phyloP scores from a whole-genome alignment of 345 rosid species.

The Acer yangbiense region DNA sequence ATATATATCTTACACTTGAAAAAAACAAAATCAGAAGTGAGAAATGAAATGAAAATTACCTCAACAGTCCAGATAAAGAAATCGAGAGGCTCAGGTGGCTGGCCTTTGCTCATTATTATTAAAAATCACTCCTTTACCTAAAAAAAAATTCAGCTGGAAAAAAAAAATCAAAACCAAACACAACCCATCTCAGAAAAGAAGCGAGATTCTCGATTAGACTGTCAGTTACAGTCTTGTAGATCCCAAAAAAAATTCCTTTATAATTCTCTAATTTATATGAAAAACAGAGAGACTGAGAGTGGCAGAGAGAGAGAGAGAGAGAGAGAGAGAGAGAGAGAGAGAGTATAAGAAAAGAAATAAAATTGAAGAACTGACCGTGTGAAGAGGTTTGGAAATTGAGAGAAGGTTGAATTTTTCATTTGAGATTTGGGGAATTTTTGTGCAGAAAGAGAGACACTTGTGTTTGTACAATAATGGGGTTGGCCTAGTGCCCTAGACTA shows the following conservation, averaged over 20 bases:
- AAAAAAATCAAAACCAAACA: background rate
- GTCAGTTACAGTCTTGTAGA: constrained; percentile 1
- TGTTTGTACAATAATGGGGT: background rate
- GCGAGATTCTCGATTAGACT: background rate
- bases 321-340: constrained; percentile 25
- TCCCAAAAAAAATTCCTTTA: background rate
- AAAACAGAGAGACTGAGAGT: background rate
- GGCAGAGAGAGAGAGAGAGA: constrained; percentile 21
- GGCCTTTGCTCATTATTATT: constrained; percentile 66
- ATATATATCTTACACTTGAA: background rate
- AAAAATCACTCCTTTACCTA: constrained; percentile 4
- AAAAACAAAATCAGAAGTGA: background rate
- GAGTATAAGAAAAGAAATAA: background rate
- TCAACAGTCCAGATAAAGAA: constrained; percentile 99
- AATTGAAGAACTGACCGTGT: constrained; percentile 25
- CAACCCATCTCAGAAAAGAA: background rate
- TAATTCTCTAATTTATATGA: background rate
- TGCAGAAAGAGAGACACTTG: background rate
- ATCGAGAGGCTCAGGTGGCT: constrained; percentile 95
- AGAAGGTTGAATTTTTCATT: constrained; percentile 15
- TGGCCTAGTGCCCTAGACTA: background rate
- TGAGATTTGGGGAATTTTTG: constrained; percentile 9
- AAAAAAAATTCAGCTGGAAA: constrained; percentile 18
- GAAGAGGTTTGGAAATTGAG: constrained; percentile 6
- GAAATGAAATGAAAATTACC: constrained; percentile 40